These are phyloP conservation scores for Suillus subalutaceus DNA, from an alignment of 768 basidiomycete species.

Conservation along the genomic window DNA sequence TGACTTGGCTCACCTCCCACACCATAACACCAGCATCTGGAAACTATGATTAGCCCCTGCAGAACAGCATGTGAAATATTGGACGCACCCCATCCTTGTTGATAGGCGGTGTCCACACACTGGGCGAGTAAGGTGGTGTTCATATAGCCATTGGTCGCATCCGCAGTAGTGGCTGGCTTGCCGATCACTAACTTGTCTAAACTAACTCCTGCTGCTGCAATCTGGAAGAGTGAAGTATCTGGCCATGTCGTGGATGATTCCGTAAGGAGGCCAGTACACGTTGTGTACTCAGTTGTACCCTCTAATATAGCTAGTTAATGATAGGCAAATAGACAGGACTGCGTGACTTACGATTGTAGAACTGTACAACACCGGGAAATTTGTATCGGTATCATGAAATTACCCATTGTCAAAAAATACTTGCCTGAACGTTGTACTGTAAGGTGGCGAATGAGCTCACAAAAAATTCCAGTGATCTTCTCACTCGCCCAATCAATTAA, in stretches of 20 bases:
- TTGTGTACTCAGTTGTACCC: constrained; percentile 40
- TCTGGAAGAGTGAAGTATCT: constrained; percentile 48
- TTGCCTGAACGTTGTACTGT: constrained; percentile 21
- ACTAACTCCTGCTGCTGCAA: constrained; percentile 54
- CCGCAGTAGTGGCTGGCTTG: constrained; percentile 57
- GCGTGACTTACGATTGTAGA: constrained; percentile 35
- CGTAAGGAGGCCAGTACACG: constrained; percentile 41
- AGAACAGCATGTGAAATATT: background rate
- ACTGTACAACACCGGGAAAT: constrained; percentile 36
- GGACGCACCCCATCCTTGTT: constrained; percentile 65
- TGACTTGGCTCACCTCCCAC: constrained; percentile 25
- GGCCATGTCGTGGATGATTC: constrained; percentile 45
- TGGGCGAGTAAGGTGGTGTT: constrained; percentile 53
- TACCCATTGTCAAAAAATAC: background rate
- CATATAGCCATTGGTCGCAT: constrained; percentile 63
- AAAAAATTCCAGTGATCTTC: background rate
- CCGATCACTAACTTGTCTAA: constrained; percentile 74
- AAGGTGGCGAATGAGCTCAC: background rate
- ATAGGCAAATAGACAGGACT: background rate
- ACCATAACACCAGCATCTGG: constrained; percentile 18
- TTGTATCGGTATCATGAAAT: background rate
- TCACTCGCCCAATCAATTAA: constrained; percentile 46
- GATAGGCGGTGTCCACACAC: constrained; percentile 63
- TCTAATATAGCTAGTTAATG: constrained; percentile 24
- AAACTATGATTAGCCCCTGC: background rate